Evolutionary conservation across 208 protist species (phyloP).

Genomic region (Trypanosoma lewisi): DNA sequence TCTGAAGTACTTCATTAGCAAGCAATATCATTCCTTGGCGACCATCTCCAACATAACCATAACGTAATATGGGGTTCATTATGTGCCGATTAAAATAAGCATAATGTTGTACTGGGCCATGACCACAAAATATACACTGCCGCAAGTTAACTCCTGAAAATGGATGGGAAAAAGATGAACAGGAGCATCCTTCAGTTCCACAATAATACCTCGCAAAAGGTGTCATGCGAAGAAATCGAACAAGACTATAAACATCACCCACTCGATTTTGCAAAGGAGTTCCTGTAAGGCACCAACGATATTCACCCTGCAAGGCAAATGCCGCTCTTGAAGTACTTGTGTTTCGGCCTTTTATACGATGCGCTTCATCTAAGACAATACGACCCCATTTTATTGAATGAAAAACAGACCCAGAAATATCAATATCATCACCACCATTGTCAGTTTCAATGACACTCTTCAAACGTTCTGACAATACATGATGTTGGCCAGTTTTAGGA

Average conservation of each 20-base stretch:
- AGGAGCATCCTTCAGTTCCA: constrained; percentile 82
- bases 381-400: constrained; percentile 85
- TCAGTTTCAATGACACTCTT: constrained; percentile 73
- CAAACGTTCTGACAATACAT: constrained; percentile 62
- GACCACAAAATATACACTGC: constrained; percentile 89
- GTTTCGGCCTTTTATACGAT: constrained; percentile 89
- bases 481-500: constrained; percentile 83
- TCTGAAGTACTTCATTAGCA: constrained; percentile 84
- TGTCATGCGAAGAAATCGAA: constrained; percentile 92
- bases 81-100: constrained; percentile 92
- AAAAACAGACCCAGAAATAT: constrained; percentile 66
- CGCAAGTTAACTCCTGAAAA: constrained; percentile 77
- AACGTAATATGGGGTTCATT: constrained; percentile 93
- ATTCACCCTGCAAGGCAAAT: constrained; percentile 74
- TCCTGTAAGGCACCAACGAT: constrained; percentile 92
- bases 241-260: constrained; percentile 94
- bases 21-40: constrained; percentile 84
- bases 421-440: constrained; percentile 70
- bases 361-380: constrained; percentile 93
- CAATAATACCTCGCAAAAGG: constrained; percentile 90
- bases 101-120: constrained; percentile 92
- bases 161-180: constrained; percentile 83
- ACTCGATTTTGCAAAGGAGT: constrained; percentile 98
- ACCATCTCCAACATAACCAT: constrained; percentile 92
- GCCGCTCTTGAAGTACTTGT: constrained; percentile 84